Base-by-base conservation (phyloP, 192 early-diverging fungal genomes). In the Coemansia sp. region DNA sequence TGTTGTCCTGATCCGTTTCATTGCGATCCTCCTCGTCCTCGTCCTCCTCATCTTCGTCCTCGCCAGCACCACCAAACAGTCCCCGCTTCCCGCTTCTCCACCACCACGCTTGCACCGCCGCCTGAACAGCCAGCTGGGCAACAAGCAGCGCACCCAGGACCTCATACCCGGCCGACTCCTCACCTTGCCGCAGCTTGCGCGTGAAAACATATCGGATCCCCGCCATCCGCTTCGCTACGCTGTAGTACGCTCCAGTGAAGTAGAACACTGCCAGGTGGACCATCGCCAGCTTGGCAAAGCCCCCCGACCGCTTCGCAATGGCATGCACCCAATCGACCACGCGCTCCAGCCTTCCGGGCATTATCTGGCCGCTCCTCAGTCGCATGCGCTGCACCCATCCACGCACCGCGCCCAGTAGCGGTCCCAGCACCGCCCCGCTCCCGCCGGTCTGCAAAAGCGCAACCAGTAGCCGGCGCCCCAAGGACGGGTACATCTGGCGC, bases 231-330 rank as follows among this genome's bases (percentile, higher is more conserved):
- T 95, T 94, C 0, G 95, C 87, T 34, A 95, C 61, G 40, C 84
- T 78, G 66, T 98, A 95, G 67, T 90, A 94, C 0, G 88, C 82
- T 15, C 93, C 93, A 59, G 84, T 74, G 68, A 96, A 90, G 73
- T 98, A 98, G 79, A 98, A 98, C 19, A 93, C 64, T 4, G 89
- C 92, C 63, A 96, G 66, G 65, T 98, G 96, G 20, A 89, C 61
- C 42, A 89, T 75, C 20, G 58, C 43, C 17, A 85, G 36, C 20
- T 68, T 71, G 2, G 56, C 8, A 53, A 61, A 17, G 19, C 61
- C 1, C 5, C 62, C 71, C 15, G 29, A 40, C 62, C 36, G n/a
- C 48, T 53, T 60, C 50, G 64, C 42, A 35, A 60, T 38, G 50
- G 56, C 50, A 17, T 59, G 48, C 19, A 62, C 29, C 32, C 49